Conservation (phyloP, 129 eudicot genomes). For the Flaveria sonorensis region DNA sequence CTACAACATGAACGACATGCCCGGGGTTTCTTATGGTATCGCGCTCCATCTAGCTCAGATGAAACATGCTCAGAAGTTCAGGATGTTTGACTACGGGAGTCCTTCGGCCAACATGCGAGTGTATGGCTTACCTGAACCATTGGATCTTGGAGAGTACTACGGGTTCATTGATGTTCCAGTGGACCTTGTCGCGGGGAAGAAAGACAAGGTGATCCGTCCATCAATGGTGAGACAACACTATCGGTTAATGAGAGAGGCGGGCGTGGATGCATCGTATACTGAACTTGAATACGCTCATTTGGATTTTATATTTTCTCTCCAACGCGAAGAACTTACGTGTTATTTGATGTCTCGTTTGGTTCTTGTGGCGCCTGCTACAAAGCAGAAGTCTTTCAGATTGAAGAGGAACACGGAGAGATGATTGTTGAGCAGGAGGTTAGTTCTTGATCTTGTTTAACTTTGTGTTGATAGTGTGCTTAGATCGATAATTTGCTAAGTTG, state of each 20-base stretch:
- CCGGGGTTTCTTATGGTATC: slow-evolving; percentile 81
- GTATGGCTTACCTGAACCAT: slow-evolving; percentile 74
- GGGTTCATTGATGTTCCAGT: slow-evolving; percentile 83
- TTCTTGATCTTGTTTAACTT: slow-evolving; percentile 18
- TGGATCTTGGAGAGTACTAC: slow-evolving; percentile 78
- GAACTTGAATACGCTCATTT: slow-evolving; percentile 91
- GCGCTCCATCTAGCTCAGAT: slow-evolving; percentile 90
- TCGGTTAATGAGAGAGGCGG: slow-evolving; percentile 60
- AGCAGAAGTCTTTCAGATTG: slow-evolving; percentile 38
- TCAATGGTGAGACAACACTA: slow-evolving; percentile 87
- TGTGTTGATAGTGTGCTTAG: not conserved
- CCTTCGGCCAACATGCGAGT: slow-evolving; percentile 58
- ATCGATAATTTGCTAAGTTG: not conserved
- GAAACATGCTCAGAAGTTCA: slow-evolving; percentile 52
- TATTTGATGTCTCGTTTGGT: slow-evolving; percentile 82
- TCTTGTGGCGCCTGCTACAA: slow-evolving; percentile 50
- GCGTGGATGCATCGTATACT: slow-evolving; percentile 67
- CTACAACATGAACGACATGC: slow-evolving; percentile 97
- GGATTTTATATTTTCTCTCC: slow-evolving; percentile 80
- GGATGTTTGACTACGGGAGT: slow-evolving; percentile 83
- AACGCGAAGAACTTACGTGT: slow-evolving; percentile 80
- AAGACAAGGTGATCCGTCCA: slow-evolving; percentile 80
- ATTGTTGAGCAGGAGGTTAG: slow-evolving; percentile 4
- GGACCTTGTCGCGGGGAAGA: slow-evolving; percentile 83
- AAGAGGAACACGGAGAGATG: slow-evolving; percentile 51